Evolutionary conservation across 75 land plant species (phyloP).

Genomic region (Pseudotsuga menziesii): DNA sequence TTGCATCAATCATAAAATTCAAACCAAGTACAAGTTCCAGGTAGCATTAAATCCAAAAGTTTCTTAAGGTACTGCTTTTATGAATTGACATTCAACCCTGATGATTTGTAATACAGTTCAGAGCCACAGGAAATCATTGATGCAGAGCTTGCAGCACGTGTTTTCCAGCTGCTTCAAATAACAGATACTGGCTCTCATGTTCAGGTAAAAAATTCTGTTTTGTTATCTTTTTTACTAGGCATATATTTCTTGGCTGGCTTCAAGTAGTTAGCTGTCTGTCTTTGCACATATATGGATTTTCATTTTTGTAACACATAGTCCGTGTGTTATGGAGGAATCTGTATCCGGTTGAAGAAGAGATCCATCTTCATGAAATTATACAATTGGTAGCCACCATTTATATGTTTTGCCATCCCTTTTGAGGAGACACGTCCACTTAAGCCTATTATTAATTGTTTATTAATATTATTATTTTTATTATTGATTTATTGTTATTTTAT

Average conservation of each 20-base stretch:
- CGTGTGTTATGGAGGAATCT: too few species aligned
- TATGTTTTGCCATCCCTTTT: too few species aligned
- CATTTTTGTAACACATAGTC: too few species aligned
- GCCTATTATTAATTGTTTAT: too few species aligned
- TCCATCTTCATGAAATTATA: too few species aligned
- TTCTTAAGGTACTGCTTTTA: neutral
- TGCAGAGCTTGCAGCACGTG: slow-evolving; percentile 97
- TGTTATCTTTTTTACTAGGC: neutral
- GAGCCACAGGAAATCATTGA: slow-evolving; percentile 94
- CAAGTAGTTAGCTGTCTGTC: neutral
- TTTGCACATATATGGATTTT: neutral
- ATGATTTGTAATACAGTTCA: slow-evolving; percentile 36
- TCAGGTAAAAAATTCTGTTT: slow-evolving; percentile 38
- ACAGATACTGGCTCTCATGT: slow-evolving; percentile 80
- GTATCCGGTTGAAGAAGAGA: too few species aligned
- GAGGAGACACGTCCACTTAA: too few species aligned
- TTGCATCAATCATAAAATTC: slow-evolving; percentile 81
- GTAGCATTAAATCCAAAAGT: slow-evolving; percentile 18
- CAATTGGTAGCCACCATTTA: too few species aligned
- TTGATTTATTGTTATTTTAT: too few species aligned
- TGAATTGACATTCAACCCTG: neutral
- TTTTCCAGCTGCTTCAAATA: slow-evolving; percentile 78
- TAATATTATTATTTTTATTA: too few species aligned
- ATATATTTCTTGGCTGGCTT: neutral
- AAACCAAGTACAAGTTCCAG: slow-evolving; percentile 68